Evolutionary conservation across 2,329 filamentous ascomycete species (phyloP), one percentile per base, ranked within the genome.

Genomic region (Microcera coccophila): DNA sequence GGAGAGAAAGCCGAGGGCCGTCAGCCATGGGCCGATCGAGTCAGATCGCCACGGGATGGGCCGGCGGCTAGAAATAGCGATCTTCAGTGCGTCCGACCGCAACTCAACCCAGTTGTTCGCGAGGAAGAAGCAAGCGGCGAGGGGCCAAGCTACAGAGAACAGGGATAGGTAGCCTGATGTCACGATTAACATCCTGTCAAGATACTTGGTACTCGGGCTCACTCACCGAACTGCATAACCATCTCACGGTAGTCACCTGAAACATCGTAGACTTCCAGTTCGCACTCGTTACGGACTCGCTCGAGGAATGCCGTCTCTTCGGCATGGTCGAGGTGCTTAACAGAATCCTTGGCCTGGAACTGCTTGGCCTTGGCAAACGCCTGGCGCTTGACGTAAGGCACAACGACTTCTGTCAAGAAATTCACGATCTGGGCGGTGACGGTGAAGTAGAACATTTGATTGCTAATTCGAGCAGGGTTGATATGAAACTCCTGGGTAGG

Each of bases 81-180:
- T 95, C 66, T 98, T 98, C 69, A 95, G 78, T 2, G 91, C 90
- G 61, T 98, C 93, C 1, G 88, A 88, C 32, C 93, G 86, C 29
- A 97, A 78, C 63, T 97, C 93, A 44, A 98, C 72, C 90, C 91
- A 97, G 69, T 97, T 94, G 70, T 97, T 97, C 65, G 93, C 72
- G 11, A 97, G 71, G 70, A 97, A 97, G 2, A 86, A 91, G 43
- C 89, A 76, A 2, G 86, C 84, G 0, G 91, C 90, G n/a, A 97
- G 72, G 0, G 93, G 93, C 93, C 93, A 98, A 41, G 95, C 82
- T 3, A 93, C 87, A 0, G 88, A 93, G 65, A 97, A 97, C 9
- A 97, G 76, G 0, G 87, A 85, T 1, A 98, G 75, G 62, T 96
- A 97, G 21, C 90, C 89, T 72, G 78, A 11, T 1, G 32, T 32